These are phyloP conservation scores for Sophora flavescens DNA, from an alignment of 306 rosid genomes.

Conservation along the genomic window DNA sequence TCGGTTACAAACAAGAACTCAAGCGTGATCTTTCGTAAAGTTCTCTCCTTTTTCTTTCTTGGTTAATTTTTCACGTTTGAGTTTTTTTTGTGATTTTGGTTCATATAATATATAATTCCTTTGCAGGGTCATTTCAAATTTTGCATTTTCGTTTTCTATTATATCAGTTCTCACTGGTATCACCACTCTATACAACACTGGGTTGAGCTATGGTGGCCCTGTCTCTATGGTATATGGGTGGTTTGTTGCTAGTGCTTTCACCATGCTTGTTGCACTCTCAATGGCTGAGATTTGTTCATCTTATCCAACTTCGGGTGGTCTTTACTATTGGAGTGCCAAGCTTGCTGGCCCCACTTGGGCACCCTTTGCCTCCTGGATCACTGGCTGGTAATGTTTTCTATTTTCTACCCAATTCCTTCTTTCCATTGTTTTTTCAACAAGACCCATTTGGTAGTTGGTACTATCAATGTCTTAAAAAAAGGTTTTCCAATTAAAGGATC, in stretches of 20 bases:
- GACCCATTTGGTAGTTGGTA: not conserved
- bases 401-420: constrained; percentile 14
- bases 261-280: constrained; percentile 86
- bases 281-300: constrained; percentile 99
- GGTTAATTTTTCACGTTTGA: constrained; percentile 18
- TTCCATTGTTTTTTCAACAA: not conserved
- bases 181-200: constrained; percentile 90
- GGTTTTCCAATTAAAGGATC: not conserved
- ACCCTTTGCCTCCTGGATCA: constrained; percentile 95
- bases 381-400: constrained; percentile 84
- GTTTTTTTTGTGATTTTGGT: not conserved
- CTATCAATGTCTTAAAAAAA: not conserved
- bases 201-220: constrained; percentile 86
- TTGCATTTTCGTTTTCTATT: constrained; percentile 91
- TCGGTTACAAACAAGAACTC: constrained; percentile 98
- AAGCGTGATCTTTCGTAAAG: constrained; percentile 96
- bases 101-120: not conserved
- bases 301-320: constrained; percentile 96
- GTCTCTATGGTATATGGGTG: constrained; percentile 88
- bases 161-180: constrained; percentile 93
- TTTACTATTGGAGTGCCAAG: constrained; percentile 97
- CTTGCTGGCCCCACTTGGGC: constrained; percentile 97
- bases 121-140: constrained; percentile 85
- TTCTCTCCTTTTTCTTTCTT: not conserved
- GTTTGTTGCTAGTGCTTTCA: constrained; percentile 76